Evolutionary conservation across 2,329 filamentous ascomycete genomes (phyloP).

Genomic region (Colletotrichum sidae): DNA sequence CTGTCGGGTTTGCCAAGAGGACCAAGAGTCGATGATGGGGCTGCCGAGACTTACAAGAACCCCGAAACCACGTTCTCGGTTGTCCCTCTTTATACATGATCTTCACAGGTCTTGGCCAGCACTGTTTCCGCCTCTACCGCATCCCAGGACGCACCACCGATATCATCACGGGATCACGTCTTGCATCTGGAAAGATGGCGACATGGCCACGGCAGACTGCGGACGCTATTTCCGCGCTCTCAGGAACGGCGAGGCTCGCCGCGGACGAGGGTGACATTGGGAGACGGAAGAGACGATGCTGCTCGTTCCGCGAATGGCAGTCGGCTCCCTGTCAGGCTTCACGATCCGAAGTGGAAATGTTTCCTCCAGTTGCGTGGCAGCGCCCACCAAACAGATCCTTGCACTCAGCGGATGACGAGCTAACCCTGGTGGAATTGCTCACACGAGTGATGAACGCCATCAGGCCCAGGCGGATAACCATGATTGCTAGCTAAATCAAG

Average conservation of each 20-base stretch:
- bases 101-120: background rate
- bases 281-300: background rate
- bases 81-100: slow-evolving; percentile 20
- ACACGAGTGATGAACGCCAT: background rate
- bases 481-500: slow-evolving; percentile 3
- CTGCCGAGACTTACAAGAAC: slow-evolving; percentile 2
- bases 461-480: background rate
- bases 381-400: background rate
- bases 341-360: background rate
- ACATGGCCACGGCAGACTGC: background rate
- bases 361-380: slow-evolving; percentile 1
- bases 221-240: background rate
- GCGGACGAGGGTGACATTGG: background rate
- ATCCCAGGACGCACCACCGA: background rate
- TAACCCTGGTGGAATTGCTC: background rate
- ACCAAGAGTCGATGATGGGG: background rate
- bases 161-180: slow-evolving; percentile 1
- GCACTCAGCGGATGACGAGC: background rate
- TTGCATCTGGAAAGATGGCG: background rate
- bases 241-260: background rate
- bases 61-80: background rate
- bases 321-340: background rate
- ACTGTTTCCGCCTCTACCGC: slow-evolving; percentile 4
- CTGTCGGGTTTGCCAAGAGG: slow-evolving; percentile 2
- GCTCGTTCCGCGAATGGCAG: slow-evolving; percentile 31